Percentiles rank a stretch among this genome's conserved stretches.
phyloP scores from a whole-genome alignment of 176 grass and related monocot species.

The Pontederia crassipes region DNA sequence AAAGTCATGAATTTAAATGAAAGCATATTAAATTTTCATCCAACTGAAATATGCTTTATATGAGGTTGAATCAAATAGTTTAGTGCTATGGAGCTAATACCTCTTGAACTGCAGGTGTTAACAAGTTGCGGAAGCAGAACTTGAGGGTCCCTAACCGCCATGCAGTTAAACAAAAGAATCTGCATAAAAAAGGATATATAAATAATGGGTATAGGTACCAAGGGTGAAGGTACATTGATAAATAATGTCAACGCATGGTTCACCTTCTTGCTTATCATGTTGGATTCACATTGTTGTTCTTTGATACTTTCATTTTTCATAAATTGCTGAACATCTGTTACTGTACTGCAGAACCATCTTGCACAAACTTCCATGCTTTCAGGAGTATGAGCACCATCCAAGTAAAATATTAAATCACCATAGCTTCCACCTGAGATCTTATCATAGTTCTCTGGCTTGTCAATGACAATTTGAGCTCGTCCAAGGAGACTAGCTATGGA shows the following conservation, averaged over 20 bases:
- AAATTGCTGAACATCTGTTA: background rate
- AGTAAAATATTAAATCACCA: slow-evolving; percentile 16
- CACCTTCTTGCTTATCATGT: slow-evolving; percentile 12
- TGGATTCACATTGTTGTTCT: background rate
- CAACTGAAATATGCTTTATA: background rate
- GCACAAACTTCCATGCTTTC: slow-evolving; percentile 25
- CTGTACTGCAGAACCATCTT: slow-evolving; percentile 14
- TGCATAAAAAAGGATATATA: slow-evolving; percentile 6
- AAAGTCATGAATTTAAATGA: background rate
- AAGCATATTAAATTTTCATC: background rate
- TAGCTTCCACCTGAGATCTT: background rate
- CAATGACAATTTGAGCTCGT: slow-evolving; percentile 20
- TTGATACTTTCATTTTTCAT: background rate
- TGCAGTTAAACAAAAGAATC: slow-evolving; percentile 32
- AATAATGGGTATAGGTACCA: background rate
- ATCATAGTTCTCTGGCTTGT: slow-evolving; percentile 11
- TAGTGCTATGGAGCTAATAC: slow-evolving; percentile 1
- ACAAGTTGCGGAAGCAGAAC: slow-evolving; percentile 22
- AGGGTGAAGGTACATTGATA: background rate
- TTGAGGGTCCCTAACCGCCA: slow-evolving; percentile 18
- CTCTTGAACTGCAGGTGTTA: slow-evolving; percentile 11
- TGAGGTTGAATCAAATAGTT: background rate
- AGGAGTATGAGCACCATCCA: slow-evolving; percentile 25
- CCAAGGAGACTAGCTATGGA: slow-evolving; percentile 13
- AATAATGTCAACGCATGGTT: background rate